Base-by-base conservation (phyloP, 257 asterid genomes). In the Nicotiana otophora region DNA sequence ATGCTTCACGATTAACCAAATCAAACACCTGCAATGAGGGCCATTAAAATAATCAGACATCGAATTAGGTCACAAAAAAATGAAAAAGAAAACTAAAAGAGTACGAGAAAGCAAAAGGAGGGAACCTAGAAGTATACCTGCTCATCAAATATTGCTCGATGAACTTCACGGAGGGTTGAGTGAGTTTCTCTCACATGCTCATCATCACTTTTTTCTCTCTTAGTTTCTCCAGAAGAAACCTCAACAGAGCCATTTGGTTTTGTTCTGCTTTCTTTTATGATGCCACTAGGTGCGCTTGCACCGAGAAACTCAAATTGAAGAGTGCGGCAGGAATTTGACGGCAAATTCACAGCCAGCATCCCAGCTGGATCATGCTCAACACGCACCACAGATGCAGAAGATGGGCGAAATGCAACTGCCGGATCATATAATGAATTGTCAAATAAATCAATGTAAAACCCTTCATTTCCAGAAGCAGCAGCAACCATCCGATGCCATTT, bases 401-500 rank as follows among this genome's bases (percentile, higher is more conserved):
- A 90, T 62, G 97, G 98, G 78, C 98, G 98, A 84, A 94, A 88
- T 81, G 89, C 87, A 84, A 85, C 81, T 31, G 97, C 87, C 57
- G 91, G 90, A 85, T 96, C 97, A 88, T 90, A 85, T 67, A 92
- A 87, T n/a, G 98, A 86, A 86, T 88, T 94, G 91, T 96, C 98
- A 89, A 89, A 89, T 84, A 96, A 91, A 87, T 96, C 99, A 77
- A 96, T 88, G 86, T 90, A 93, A 87, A 94, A 96, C 69, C 98
- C 99, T 88, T 94, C 99, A 16, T 94, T 94, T 65, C 98, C 99
- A 85, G 99, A 89, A 80, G 95, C 97, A 86, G 97, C 95, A 84
- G 99, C 97, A 83, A 90, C 93, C 89, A 91, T 66, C 26, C 99
- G 97, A 83, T 94, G 97, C 78, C 97, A 83, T 77, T 96, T 96